Evolutionary conservation across 2,329 filamentous ascomycete species (phyloP), one percentile per base, ranked within the genome.

Genomic region (Dichotomopilus funicola): DNA sequence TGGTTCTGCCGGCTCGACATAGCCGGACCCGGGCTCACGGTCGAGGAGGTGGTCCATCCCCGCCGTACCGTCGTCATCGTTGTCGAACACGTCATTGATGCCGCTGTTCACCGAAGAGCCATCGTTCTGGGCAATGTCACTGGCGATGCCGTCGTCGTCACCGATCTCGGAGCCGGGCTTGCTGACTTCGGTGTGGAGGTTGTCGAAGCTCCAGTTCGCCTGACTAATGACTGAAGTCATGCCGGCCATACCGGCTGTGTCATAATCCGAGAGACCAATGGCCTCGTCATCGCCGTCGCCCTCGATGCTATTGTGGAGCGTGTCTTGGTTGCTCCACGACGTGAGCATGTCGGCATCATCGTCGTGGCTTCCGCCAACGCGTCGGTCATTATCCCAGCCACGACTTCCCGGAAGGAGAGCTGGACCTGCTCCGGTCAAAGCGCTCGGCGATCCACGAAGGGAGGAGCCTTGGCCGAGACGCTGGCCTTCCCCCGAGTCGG

Each of bases 381-480:
- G 62, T 9, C 66, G 75, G 31, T 34, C n/a, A 13, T 10, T 37
- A 71, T 68, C 75, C 72, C 73, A 79, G 79, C 81, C 80, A 84
- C 68, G 79, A 78, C 73, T 79, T 79, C 71, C 80, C 74, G 69
- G 78, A 78, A 68, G 85, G 83, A 72, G 85, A 87, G 72, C 82
- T 85, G 78, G 87, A 89, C 73, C 87, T 81, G 78, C 85, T 89
- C 78, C 84, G 80, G 71, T 79, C 80, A 81, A 89, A 82, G 82
- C 87, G 87, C 87, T 90, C 89, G 88, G 89, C 86, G 85, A 92
- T 82, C 89, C 89, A 92, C 76, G 85, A 79, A 77, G 86, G 85
- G 86, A 92, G 83, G 83, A 90, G 83, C 79, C 78, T 73, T 73
- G 86, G 86, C 79, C 88, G 87, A 90, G 88, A 82, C 87, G 86